phyloP scores from a whole-genome alignment of 495 filamentous ascomycete genomes.

The Haplographium delicatum region DNA sequence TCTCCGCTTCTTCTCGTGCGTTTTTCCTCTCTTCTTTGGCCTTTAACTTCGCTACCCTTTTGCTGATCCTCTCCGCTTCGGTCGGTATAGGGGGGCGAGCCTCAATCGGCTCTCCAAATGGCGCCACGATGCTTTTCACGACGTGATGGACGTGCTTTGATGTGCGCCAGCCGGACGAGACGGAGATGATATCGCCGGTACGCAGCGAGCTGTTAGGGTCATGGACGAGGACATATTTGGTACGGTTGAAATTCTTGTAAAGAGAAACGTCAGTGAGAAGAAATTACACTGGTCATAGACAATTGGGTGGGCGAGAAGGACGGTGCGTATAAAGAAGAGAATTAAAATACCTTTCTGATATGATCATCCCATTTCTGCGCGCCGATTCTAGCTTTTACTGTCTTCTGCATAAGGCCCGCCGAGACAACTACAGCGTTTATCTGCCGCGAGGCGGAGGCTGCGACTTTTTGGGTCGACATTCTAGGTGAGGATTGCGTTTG shows the following conservation, averaged over 20 bases:
- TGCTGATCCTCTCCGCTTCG: constrained; percentile 52
- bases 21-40: constrained; percentile 46
- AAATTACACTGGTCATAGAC: not conserved
- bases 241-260: constrained; percentile 45
- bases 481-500: not conserved
- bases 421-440: constrained; percentile 58
- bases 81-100: constrained; percentile 60
- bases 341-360: constrained; percentile 46
- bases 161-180: constrained; percentile 59
- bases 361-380: constrained; percentile 55
- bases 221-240: constrained; percentile 55
- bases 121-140: constrained; percentile 70
- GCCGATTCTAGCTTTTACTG: constrained; percentile 62
- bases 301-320: constrained; percentile 7
- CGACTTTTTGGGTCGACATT: constrained; percentile 12
- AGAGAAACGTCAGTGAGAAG: not conserved
- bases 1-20: constrained; percentile 23
- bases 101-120: constrained; percentile 57
- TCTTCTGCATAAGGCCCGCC: constrained; percentile 63
- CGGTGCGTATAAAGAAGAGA: constrained; percentile 1
- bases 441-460: constrained; percentile 11
- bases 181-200: constrained; percentile 74
- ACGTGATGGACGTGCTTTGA: constrained; percentile 68
- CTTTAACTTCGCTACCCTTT: constrained; percentile 40
- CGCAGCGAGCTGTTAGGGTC: constrained; percentile 71